These are phyloP conservation scores for Agaricus bisporus DNA, from an alignment of 768 basidiomycete species.

Conservation along the genomic window DNA sequence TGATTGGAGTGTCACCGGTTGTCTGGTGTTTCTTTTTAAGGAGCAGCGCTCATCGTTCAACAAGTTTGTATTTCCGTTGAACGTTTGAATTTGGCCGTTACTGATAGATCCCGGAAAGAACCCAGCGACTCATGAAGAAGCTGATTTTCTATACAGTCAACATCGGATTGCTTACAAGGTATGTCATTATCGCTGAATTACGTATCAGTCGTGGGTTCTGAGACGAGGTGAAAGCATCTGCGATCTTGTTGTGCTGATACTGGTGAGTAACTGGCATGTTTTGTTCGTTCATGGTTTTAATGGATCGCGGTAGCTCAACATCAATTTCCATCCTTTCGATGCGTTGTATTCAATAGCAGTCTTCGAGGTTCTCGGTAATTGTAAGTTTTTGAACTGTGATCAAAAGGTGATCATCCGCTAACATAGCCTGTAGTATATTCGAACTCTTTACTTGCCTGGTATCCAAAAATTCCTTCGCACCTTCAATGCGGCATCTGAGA, in stretches of 20 bases:
- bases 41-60: not conserved
- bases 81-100: too few species aligned
- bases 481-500: not conserved
- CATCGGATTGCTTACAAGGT: not conserved
- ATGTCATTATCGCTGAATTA: not conserved
- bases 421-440: not conserved
- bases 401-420: not conserved
- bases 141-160: not conserved
- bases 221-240: not conserved
- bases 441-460: not conserved
- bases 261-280: not conserved
- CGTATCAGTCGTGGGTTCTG: not conserved
- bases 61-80: not conserved
- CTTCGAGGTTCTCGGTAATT: not conserved
- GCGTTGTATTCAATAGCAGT: not conserved
- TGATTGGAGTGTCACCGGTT: not conserved
- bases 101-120: not conserved
- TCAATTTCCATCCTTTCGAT: not conserved
- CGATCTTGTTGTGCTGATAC: not conserved
- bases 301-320: not conserved
- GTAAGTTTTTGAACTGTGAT: not conserved
- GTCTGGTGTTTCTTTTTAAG: not conserved
- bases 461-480: not conserved
- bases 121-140: not conserved
- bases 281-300: not conserved